phyloP scores from a whole-genome alignment of 2,329 filamentous ascomycete species.

The Apiospora kogelbergensis region DNA sequence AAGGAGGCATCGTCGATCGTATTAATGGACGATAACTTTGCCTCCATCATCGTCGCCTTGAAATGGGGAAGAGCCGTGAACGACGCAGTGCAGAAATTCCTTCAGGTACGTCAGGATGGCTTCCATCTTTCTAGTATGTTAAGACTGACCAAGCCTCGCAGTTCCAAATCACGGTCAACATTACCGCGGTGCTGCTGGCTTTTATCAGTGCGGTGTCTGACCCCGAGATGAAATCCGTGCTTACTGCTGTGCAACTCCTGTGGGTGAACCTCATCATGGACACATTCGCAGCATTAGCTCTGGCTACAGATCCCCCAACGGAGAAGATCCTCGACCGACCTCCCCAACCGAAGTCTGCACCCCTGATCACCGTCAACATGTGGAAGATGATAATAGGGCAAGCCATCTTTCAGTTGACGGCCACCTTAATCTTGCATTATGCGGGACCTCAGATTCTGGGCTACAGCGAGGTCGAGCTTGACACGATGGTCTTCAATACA shows the following conservation, averaged over 20 bases:
- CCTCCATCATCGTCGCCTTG: constrained; percentile 65
- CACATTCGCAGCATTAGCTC: constrained; percentile 64
- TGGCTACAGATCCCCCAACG: constrained; percentile 63
- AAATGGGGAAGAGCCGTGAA: constrained; percentile 71
- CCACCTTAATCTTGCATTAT: constrained; percentile 62
- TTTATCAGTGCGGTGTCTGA: constrained; percentile 63
- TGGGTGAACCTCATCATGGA: constrained; percentile 74
- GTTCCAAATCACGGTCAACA: constrained; percentile 71
- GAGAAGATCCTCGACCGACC: constrained; percentile 55
- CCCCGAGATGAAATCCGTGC: constrained; percentile 54
- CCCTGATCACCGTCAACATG: constrained; percentile 70
- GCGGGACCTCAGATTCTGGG: constrained; percentile 55
- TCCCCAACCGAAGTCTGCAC: constrained; percentile 62
- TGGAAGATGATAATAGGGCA: constrained; percentile 68
- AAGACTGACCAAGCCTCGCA: constrained; percentile 17
- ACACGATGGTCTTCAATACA: constrained; percentile 67
- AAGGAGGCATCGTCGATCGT: constrained; percentile 70
- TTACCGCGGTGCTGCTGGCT: constrained; percentile 65
- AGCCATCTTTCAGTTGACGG: constrained; percentile 58
- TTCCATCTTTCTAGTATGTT: not conserved
- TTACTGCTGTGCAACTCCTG: constrained; percentile 65
- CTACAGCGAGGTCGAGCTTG: constrained; percentile 47
- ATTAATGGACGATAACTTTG: constrained; percentile 66
- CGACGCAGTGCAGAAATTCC: constrained; percentile 67
- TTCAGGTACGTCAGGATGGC: constrained; percentile 45